Evolutionary conservation across 768 basidiomycete species (phyloP).

Genomic region (Naganishia vishniacii): DNA sequence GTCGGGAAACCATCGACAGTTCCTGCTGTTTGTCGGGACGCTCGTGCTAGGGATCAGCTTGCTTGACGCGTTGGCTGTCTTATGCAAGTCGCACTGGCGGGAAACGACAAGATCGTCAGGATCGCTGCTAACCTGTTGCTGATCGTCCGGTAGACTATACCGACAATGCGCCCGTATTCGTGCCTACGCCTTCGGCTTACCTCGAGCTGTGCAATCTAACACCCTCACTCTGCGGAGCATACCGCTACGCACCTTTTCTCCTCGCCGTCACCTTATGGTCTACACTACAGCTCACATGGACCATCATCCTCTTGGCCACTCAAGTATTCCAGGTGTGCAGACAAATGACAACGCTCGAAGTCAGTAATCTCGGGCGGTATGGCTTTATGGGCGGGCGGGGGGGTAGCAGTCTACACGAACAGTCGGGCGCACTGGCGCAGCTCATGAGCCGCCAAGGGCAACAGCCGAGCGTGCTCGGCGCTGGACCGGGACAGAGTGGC

Average conservation of each 20-base stretch:
- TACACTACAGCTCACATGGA: slow-evolving; percentile 93
- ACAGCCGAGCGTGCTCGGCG: slow-evolving; percentile 33
- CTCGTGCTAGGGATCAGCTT: slow-evolving; percentile 72
- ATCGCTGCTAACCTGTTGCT: no score
- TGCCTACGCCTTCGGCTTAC: slow-evolving; percentile 47
- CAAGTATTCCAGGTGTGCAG: slow-evolving; percentile 88
- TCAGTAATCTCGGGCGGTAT: slow-evolving; percentile 87
- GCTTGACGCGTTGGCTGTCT: slow-evolving; percentile 78
- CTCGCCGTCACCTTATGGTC: slow-evolving; percentile 77
- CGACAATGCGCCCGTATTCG: slow-evolving; percentile 41
- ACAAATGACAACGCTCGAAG: slow-evolving; percentile 94
- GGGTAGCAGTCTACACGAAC: slow-evolving; percentile 44
- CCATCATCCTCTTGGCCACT: slow-evolving; percentile 71
- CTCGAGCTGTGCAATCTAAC: slow-evolving; percentile 64
- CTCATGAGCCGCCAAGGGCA: slow-evolving; percentile 19
- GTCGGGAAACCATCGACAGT: slow-evolving; percentile 88
- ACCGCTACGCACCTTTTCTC: slow-evolving; percentile 72
- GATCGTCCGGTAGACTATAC: slow-evolving; percentile 41
- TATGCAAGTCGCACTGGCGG: slow-evolving; percentile 70
- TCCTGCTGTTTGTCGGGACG: slow-evolving; percentile 81
- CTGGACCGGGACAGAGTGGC: slow-evolving; percentile 37
- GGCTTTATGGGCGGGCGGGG: slow-evolving; percentile 92
- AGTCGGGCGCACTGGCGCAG: slow-evolving; percentile 44
- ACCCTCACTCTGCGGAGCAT: slow-evolving; percentile 62
- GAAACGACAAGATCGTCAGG: no score